These are phyloP conservation scores for Carex sylvatica DNA, from an alignment of 202 grass and related monocot genomes.

Conservation along the genomic window DNA sequence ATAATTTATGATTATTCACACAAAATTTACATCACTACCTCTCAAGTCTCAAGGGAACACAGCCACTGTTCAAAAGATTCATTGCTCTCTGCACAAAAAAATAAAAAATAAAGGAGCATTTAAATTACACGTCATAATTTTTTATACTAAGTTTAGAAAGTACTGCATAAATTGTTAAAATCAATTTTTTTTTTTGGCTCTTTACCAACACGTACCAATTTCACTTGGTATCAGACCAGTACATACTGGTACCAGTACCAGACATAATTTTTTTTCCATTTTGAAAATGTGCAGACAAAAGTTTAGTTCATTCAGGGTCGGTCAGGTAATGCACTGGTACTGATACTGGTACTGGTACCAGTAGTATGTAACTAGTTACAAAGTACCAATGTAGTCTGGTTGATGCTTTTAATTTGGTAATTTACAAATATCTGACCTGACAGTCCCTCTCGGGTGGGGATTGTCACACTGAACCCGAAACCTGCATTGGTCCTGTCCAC, in stretches of 20 bases:
- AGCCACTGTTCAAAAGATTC: constrained; percentile 60
- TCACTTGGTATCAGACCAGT: background rate
- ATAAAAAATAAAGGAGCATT: no score
- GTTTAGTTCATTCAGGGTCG: background rate
- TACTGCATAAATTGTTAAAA: background rate
- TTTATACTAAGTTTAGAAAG: no score
- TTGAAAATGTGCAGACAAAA: background rate
- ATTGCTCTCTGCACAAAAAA: constrained; percentile 49
- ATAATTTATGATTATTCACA: constrained; percentile 2
- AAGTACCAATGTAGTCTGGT: background rate
- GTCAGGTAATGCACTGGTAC: background rate
- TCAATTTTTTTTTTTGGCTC: background rate
- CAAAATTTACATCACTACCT: background rate
- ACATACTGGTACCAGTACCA: background rate
- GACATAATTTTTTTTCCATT: background rate
- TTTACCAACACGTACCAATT: background rate
- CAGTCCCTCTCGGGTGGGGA: background rate
- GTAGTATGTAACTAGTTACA: background rate
- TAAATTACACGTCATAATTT: no score
- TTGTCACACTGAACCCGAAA: background rate
- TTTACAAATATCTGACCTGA: constrained; percentile 30
- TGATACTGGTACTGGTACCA: background rate
- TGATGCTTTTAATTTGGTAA: no score
- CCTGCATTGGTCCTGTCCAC: constrained; percentile 6
- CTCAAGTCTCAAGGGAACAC: constrained; percentile 49